Evolutionary conservation across 352 stramenopile species (phyloP), one percentile per base, ranked within the genome.

Genomic region (Thalassiosira livingstoniorum): DNA sequence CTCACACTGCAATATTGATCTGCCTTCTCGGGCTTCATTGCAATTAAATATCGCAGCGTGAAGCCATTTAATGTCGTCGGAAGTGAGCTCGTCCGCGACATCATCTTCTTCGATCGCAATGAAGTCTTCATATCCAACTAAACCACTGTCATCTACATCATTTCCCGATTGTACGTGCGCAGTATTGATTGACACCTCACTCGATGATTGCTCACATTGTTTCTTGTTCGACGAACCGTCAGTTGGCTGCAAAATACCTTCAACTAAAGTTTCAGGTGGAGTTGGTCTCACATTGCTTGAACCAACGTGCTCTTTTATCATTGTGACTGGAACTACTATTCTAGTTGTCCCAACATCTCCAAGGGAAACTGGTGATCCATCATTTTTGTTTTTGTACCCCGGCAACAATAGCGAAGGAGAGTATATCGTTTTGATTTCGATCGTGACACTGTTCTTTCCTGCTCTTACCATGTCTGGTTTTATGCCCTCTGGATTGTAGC

Each of bases 351-450:
- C 69, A 18, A 80, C 64, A 27, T 84, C 61, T 21, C 23, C 55
- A 18, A 84, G 32, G 7, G 55, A 54, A 2, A 64, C 35, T 18
- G n/a, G 15, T 31, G 34, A 45, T 60, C 29, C 45, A 45, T 15
- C 18, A 23, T 23, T 18, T 58, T 54, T 29, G 54, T 51, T 11
- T 31, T 11, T 72, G 35, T 80, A 80, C 0, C 25, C 2, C 18
- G 58, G 68, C 27, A 84, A 7, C 1, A 71, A 43, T n/a, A 84
- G 43, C n/a, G 27, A 51, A 32, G 68, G 39, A 75, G 77, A 62
- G 34, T 75, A 78, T 23, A 79, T 67, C 21, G 69, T 72, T 21
- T 67, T 42, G 23, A 84, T 55, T 58, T 75, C 47, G 0, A 84
- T 58, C n/a, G 64, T 34, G 43, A 32, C 34, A 25, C 51, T 67